Evolutionary conservation across 2,329 filamentous ascomycete species (phyloP), one percentile per base, ranked within the genome.

Genomic region (Tympanopsis confertula): DNA sequence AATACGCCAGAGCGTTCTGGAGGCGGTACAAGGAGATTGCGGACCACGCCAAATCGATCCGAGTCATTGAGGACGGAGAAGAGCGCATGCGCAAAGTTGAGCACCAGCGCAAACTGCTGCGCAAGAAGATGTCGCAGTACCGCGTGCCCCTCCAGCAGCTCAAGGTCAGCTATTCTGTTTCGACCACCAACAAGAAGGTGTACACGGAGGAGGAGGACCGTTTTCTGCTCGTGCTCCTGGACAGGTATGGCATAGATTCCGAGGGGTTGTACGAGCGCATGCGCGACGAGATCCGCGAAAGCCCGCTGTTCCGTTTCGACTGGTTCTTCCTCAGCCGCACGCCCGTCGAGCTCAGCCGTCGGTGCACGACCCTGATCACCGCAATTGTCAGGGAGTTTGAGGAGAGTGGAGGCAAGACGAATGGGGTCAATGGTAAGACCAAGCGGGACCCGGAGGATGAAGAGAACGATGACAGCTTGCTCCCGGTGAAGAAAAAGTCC

Each of bases 281-380:
- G 53, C 82, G 91, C n/a, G 89, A 96, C 46, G 91, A 96, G 56
- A 94, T 98, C 46, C 82, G 88, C 22, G 87, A 95, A 46, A 89
- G 82, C 40, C 88, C 91, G 7, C 68, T 98, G 3, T 98, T 98
- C 72, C 79, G 91, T 28, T 98, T 98, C 51, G 91, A 98, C 56
- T 98, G 93, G 93, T 98, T 98, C 66, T 95, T 98, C 69, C 71
- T 98, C 29, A 94, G 86, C 57, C 78, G 91, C 35, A 98, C 89
- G 3, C 86, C 91, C 0, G 80, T 88, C 36, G 91, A 98, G 61
- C 82, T 98, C 49, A 83, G 86, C 43, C 80, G 91, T 49, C 78
- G 93, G 38, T 96, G 91, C 63, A 93, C 85, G 20, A 98, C 93
- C 1, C 71, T 98, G 38, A 76, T 98, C 45, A 94, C 89, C 24